Base-by-base conservation (phyloP, 768 basidiomycete genomes). In the Mycena venus region DNA sequence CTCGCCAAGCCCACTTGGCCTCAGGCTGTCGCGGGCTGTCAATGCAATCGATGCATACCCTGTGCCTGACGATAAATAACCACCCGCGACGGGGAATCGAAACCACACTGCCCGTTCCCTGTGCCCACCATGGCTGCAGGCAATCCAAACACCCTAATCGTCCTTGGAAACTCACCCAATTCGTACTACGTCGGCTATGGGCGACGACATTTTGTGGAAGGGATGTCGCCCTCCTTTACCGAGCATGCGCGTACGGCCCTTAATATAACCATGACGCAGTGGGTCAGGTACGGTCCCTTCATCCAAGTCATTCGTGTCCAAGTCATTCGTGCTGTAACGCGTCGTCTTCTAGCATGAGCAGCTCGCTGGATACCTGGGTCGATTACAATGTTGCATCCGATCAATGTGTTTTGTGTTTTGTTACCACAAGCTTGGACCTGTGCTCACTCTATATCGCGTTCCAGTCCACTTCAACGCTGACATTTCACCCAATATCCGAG, bases 181-280 rank as follows among this genome's bases (percentile, higher is more conserved):
- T 47, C 74, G 23, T 75, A 67, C 38, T 72, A 29, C 27, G 42
- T 75, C 31, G 74, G 74, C 2, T 34, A 71, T 25, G 74, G 74
- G 8, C 62, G 70, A 3, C 63, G 69, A 3, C 56, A 67, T 19
- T 71, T 67, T n/a, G 51, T 72, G 25, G 47, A 70, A 21, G 32
- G 32, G 4, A 71, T 75, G 69, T 38, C 68, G 2, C 10, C 17
- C 4, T 49, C 51, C 9, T 75, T 75, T 32, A 75, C 61, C 31
- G 36, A 67, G 1, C 69, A 70, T 34, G 70, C 66, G 0, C 40
- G 32, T 38, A 62, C 62, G 9, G 62, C 11, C n/a, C 51, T 72
- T 27, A 68, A 60, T 64, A 47, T 75, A 21, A 29, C 38, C 6
- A 71, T 47, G 42, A 74, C 29, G 19, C 17, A 1, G 17, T 75